phyloP scores from a whole-genome alignment of 805 yeast species.

The Ogataea henricii region DNA sequence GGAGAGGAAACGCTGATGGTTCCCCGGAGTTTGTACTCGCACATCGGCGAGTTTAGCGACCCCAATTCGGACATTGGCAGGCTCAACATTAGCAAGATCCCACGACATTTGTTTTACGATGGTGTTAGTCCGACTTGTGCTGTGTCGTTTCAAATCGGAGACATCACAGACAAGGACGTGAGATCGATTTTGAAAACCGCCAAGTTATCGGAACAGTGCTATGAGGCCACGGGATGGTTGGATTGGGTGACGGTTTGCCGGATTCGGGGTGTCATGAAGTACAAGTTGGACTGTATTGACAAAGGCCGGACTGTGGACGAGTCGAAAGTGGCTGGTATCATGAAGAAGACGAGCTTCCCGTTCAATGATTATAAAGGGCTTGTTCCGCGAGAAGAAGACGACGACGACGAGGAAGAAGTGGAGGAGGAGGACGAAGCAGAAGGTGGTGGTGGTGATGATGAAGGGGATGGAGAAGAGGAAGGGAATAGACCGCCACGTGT shows the following conservation, averaged over 20 bases:
- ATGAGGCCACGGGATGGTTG: constrained; percentile 81
- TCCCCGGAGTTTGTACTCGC: constrained; percentile 28
- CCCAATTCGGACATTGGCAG: constrained; percentile 24
- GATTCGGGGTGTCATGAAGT: constrained; percentile 68
- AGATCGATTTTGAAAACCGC: constrained; percentile 42
- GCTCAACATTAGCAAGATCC: constrained; percentile 32
- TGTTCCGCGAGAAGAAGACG: constrained; percentile 31
- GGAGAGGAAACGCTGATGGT: constrained; percentile 28
- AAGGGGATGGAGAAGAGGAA: constrained; percentile 27
- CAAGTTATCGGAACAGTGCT: constrained; percentile 44
- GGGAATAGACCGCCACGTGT: constrained; percentile 21
- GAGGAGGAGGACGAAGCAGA: constrained; percentile 30
- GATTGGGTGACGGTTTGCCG: constrained; percentile 60
- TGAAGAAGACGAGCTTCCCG: constrained; percentile 35
- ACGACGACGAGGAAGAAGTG: constrained; percentile 39
- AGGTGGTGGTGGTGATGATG: constrained; percentile 36
- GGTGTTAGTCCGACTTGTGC: constrained; percentile 71
- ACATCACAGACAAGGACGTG: constrained; percentile 69
- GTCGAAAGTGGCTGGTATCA: constrained; percentile 45
- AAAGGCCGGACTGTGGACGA: constrained; percentile 49
- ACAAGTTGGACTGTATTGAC: constrained; percentile 65
- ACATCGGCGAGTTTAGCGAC: constrained; percentile 24
- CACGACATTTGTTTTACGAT: constrained; percentile 61
- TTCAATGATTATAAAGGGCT: constrained; percentile 32
- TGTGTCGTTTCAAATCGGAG: constrained; percentile 77